phyloP scores from a whole-genome alignment of 495 filamentous ascomycete species.

The Glutinoglossum americanum region DNA sequence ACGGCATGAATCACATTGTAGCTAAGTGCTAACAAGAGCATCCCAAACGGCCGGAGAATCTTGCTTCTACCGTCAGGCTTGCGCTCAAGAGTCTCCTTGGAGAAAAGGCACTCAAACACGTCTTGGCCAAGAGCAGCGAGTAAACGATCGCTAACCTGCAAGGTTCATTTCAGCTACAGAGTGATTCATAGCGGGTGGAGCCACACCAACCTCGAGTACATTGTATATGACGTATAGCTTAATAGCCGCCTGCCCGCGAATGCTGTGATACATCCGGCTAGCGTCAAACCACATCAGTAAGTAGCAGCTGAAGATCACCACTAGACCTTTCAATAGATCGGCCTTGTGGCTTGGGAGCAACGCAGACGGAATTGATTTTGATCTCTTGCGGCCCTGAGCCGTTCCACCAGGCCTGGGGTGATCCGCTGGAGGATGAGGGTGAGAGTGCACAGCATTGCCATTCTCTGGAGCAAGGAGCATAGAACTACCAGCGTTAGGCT shows the following conservation, averaged over 20 bases:
- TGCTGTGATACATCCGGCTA: constrained; percentile 94
- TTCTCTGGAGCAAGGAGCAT: constrained; percentile 7
- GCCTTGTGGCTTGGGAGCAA: constrained; percentile 80
- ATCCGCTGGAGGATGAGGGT: not conserved
- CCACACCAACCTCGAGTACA: constrained; percentile 47
- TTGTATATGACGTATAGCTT: constrained; percentile 99
- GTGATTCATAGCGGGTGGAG: not conserved
- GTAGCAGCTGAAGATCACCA: constrained; percentile 66
- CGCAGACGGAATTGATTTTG: constrained; percentile 64
- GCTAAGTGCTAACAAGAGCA: constrained; percentile 66
- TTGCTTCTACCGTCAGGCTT: constrained; percentile 78
- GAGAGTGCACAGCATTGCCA: constrained; percentile 2
- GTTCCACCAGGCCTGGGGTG: not conserved
- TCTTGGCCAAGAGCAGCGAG: constrained; percentile 86
- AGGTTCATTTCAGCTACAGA: not conserved
- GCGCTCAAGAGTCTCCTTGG: constrained; percentile 71
- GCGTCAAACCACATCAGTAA: constrained; percentile 86
- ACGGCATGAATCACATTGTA: constrained; percentile 80
- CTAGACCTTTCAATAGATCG: constrained; percentile 71
- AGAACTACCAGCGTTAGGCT: not conserved
- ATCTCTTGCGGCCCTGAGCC: constrained; percentile 35
- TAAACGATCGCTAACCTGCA: constrained; percentile 51
- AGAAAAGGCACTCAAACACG: constrained; percentile 88
- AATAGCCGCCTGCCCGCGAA: constrained; percentile 86
- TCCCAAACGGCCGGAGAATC: constrained; percentile 70